Evolutionary conservation across 2,329 filamentous ascomycete species (phyloP).

Genomic region (Fusarium sp.): DNA sequence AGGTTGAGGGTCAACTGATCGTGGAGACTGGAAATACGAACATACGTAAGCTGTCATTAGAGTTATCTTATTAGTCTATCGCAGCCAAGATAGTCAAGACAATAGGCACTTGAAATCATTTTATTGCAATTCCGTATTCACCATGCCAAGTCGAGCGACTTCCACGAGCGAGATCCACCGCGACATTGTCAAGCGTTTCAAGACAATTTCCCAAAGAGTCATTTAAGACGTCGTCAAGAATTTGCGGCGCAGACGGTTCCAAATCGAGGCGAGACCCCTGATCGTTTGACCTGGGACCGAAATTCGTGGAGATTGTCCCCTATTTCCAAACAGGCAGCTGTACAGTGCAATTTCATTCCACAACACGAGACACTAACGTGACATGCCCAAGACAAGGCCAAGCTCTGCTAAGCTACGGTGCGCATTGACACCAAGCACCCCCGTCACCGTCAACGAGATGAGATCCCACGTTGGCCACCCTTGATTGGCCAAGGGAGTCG

Average conservation of each 20-base stretch:
- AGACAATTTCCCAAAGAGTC: constrained; percentile 34
- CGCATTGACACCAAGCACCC: constrained; percentile 31
- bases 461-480: constrained; percentile 22
- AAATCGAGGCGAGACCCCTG: constrained; percentile 29
- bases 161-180: constrained; percentile 8
- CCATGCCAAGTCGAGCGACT: constrained; percentile 18
- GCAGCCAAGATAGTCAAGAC: constrained; percentile 19
- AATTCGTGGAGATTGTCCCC: constrained; percentile 44
- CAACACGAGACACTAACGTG: constrained; percentile 15
- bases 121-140: constrained; percentile 15
- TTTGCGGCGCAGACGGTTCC: constrained; percentile 2
- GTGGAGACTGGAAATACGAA: constrained; percentile 20
- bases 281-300: constrained; percentile 32
- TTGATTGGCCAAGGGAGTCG: constrained; percentile 36
- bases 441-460: constrained; percentile 44
- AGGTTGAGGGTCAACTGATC: constrained; percentile 19
- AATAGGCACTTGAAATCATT: constrained; percentile 5
- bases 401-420: constrained; percentile 33
- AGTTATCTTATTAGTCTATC: background rate
- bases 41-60: constrained; percentile 30
- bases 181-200: constrained; percentile 18
- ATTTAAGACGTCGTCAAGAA: constrained; percentile 24
- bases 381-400: background rate
- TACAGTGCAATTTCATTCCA: constrained; percentile 30
- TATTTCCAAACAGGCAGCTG: constrained; percentile 27